Evolutionary conservation across 2,329 filamentous ascomycete species (phyloP).

Genomic region (Hypoxylon sp.): DNA sequence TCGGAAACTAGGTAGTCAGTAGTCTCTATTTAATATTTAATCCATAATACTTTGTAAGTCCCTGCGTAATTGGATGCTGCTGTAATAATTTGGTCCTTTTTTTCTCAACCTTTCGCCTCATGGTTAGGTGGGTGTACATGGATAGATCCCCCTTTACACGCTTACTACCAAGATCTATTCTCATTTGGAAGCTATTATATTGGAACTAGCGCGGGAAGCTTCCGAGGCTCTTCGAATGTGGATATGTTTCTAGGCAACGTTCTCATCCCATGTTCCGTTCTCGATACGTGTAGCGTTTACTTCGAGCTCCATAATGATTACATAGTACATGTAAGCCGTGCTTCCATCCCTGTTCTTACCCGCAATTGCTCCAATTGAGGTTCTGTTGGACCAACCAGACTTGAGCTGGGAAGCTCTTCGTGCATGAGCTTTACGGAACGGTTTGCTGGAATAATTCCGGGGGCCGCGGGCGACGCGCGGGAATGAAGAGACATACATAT

Average conservation of each 20-base stretch:
- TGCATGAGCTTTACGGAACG: constrained; percentile 31
- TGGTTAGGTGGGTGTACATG: background rate
- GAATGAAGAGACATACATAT: constrained; percentile 29
- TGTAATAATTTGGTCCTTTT: background rate
- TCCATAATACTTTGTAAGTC: background rate
- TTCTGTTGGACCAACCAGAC: constrained; percentile 15
- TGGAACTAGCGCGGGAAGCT: background rate
- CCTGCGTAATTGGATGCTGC: background rate
- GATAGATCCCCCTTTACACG: constrained; percentile 1
- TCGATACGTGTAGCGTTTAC: constrained; percentile 29
- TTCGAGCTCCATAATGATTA: constrained; percentile 4
- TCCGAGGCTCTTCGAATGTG: constrained; percentile 19
- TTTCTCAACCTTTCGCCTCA: background rate
- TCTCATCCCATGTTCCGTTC: constrained; percentile 24
- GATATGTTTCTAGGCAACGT: constrained; percentile 5
- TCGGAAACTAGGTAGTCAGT: no score
- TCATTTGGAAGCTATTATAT: constrained; percentile 1
- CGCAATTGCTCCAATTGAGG: constrained; percentile 8
- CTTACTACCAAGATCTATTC: constrained; percentile 17
- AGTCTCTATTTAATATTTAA: background rate
- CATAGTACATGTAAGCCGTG: constrained; percentile 10
- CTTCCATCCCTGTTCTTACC: constrained; percentile 11
- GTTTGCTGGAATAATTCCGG: constrained; percentile 23
- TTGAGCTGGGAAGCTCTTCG: constrained; percentile 18
- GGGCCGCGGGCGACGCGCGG: constrained; percentile 19